phyloP scores from a whole-genome alignment of 768 basidiomycete genomes.

The Omphalotus guepiniiformis region DNA sequence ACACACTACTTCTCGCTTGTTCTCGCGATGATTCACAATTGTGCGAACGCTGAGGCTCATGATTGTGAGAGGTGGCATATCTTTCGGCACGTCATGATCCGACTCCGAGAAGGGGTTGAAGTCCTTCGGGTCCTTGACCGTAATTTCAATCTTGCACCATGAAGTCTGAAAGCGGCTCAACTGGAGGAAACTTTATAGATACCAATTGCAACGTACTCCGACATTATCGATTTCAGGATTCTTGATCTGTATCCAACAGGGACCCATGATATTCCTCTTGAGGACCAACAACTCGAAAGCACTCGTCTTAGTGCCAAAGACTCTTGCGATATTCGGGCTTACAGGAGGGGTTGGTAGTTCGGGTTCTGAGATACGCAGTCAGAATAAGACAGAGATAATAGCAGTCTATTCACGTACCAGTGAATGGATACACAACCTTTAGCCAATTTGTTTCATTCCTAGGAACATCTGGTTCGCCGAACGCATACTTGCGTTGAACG shows the following conservation, averaged over 20 bases:
- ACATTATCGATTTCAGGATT: constrained; percentile 70
- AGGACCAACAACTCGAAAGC: constrained; percentile 92
- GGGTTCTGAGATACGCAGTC: constrained; percentile 45
- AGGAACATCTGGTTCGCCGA: constrained; percentile 82
- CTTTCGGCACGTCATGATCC: constrained; percentile 66
- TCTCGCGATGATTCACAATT: constrained; percentile 90
- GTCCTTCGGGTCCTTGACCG: constrained; percentile 80
- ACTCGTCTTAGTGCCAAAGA: constrained; percentile 89
- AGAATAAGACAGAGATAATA: not conserved
- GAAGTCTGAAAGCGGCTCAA: constrained; percentile 56
- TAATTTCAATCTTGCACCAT: constrained; percentile 94
- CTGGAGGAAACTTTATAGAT: constrained; percentile 1
- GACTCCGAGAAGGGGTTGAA: constrained; percentile 79
- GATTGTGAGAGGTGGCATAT: constrained; percentile 84
- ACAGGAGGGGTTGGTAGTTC: constrained; percentile 67
- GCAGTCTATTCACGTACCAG: constrained; percentile 47
- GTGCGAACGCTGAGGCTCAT: constrained; percentile 87
- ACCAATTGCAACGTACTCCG: constrained; percentile 52
- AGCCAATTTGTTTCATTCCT: constrained; percentile 80
- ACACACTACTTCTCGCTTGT: constrained; percentile 92
- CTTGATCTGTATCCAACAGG: constrained; percentile 92
- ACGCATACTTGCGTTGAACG: constrained; percentile 89
- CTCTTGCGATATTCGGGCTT: constrained; percentile 79
- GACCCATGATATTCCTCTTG: constrained; percentile 98
- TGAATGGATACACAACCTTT: constrained; percentile 90